phyloP scores from a whole-genome alignment of 1,284 basidiomycete species.

The Pyrrhoderma noxium region DNA sequence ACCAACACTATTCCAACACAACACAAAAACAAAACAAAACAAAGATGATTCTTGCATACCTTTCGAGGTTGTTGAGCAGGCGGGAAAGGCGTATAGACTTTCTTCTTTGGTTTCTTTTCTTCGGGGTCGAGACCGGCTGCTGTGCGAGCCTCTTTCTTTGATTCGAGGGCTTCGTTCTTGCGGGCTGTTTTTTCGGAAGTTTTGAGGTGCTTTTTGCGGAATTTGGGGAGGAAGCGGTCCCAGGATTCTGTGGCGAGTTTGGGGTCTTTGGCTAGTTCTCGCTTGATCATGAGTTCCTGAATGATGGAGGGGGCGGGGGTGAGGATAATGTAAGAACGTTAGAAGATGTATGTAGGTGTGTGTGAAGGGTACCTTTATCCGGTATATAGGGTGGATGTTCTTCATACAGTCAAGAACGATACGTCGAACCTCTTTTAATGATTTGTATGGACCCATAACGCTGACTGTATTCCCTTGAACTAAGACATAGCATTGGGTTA shows the following conservation, averaged over 20 bases:
- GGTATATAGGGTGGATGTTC: constrained; percentile 98
- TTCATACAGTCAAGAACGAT: constrained; percentile 99
- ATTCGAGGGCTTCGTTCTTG: constrained; percentile 64
- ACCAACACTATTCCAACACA: not conserved
- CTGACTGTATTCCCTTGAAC: constrained; percentile 98
- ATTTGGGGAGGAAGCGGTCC: constrained; percentile 97
- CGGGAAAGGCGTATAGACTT: constrained; percentile 98
- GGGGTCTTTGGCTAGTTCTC: constrained; percentile 97
- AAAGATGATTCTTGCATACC: constrained; percentile 41
- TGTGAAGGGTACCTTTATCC: constrained; percentile 72
- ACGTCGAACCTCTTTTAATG: constrained; percentile 90
- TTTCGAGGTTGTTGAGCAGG: constrained; percentile 92
- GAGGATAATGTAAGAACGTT: constrained; percentile 5
- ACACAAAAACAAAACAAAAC: not conserved
- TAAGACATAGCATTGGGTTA: constrained; percentile 95
- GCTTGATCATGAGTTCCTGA: constrained; percentile 98
- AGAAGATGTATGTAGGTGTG: constrained; percentile 9
- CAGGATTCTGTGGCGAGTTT: constrained; percentile 92
- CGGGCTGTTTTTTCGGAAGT: constrained; percentile 87
- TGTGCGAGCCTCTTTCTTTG: constrained; percentile 49
- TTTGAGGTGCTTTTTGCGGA: constrained; percentile 88
- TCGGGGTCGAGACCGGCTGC: constrained; percentile 28
- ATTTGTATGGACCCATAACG: constrained; percentile 95
- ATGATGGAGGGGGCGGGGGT: too few relatives aligned
- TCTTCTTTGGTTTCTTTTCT: constrained; percentile 63